Evolutionary conservation across 164 flowering plant species (phyloP).

Genomic region (Echeveria elegans): DNA sequence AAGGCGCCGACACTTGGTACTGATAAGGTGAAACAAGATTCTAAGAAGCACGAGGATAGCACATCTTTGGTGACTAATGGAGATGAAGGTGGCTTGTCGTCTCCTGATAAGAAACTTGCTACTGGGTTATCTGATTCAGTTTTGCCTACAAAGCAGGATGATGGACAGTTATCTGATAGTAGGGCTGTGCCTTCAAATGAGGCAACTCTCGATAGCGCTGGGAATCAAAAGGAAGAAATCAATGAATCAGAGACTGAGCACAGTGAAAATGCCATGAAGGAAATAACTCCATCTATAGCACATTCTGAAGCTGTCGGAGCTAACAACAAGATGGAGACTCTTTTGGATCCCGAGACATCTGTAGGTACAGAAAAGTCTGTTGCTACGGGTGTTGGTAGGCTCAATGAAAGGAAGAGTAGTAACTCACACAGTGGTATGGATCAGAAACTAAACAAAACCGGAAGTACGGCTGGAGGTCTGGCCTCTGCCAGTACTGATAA

Average conservation of each 20-base stretch:
- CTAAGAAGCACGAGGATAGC: neutral
- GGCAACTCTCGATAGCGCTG: neutral
- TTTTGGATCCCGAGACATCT: neutral
- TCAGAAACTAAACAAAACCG: conserved; percentile 15
- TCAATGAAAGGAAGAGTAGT: neutral
- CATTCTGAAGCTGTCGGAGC: neutral
- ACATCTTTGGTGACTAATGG: neutral
- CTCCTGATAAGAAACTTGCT: neutral
- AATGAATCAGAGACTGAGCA: neutral
- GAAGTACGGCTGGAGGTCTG: conserved; percentile 14
- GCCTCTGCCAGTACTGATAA: conserved; percentile 15
- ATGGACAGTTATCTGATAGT: neutral
- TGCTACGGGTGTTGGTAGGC: neutral
- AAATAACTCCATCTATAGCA: neutral
- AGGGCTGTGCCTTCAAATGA: neutral
- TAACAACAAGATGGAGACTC: neutral
- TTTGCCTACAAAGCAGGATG: neutral
- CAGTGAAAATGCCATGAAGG: neutral
- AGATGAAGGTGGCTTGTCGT: neutral
- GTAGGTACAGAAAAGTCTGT: neutral
- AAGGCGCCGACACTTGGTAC: neutral
- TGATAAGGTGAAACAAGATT: neutral
- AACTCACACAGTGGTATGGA: conserved; percentile 13
- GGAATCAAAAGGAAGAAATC: neutral
- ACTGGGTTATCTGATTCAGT: neutral